A percentile compares a stretch with the other conserved stretches of the same genome.
phyloP scores from a whole-genome alignment of 306 rosid genomes.

The Prunus dulcis region DNA sequence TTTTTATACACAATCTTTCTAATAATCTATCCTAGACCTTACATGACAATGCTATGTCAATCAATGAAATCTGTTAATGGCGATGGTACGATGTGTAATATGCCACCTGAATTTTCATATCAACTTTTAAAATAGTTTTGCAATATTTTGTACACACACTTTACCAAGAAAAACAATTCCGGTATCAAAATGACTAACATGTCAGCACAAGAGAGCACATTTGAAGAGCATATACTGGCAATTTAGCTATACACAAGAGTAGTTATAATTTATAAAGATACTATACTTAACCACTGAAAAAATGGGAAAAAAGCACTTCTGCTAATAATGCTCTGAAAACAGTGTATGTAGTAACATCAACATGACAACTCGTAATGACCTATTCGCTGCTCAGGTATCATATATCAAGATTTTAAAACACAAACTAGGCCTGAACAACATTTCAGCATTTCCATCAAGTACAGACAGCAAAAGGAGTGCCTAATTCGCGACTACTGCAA shows the following conservation, averaged over 20 bases:
- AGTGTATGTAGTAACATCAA: neutral
- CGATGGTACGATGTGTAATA: neutral
- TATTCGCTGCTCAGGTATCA: neutral
- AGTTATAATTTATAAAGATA: neutral
- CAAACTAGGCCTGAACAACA: neutral
- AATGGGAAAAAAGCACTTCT: neutral
- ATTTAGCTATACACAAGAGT: neutral
- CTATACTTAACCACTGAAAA: neutral
- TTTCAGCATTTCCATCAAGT: neutral
- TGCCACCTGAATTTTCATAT: too few relatives aligned
- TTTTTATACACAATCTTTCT: neutral
- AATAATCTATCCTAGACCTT: neutral
- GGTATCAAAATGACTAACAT: neutral
- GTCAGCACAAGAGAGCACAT: neutral
- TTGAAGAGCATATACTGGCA: neutral
- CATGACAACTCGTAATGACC: neutral
- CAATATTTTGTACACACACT: too few relatives aligned
- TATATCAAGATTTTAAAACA: neutral
- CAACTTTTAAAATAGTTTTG: too few relatives aligned
- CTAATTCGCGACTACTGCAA: neutral
- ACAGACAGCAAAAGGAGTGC: neutral
- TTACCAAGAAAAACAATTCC: neutral
- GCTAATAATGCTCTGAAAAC: neutral
- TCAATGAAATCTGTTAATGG: neutral
- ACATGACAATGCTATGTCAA: neutral